Evolutionary conservation across 1,139 yeast genomes (phyloP).

Genomic region (Yamadazyma buinensis): DNA sequence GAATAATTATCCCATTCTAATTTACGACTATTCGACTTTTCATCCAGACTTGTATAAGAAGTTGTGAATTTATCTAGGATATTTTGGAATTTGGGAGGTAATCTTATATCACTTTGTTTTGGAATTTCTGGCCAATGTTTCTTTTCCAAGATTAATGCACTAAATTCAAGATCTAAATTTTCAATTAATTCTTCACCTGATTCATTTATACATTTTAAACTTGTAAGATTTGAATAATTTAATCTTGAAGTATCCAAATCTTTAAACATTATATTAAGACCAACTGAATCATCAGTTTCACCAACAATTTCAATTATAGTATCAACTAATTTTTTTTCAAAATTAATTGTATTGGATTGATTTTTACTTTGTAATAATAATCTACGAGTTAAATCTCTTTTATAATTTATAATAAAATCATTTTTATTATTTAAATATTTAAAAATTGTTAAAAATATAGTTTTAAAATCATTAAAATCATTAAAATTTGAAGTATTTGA

Average conservation of each 20-base stretch:
- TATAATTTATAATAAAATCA: slow-evolving; percentile 30
- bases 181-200: too few relatives aligned
- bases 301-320: slow-evolving; percentile 26
- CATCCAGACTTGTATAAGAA: slow-evolving; percentile 16
- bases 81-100: slow-evolving; percentile 15
- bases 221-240: slow-evolving; percentile 13
- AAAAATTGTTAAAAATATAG: slow-evolving; percentile 24
- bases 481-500: too few relatives aligned
- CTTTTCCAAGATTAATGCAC: slow-evolving; percentile 32
- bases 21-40: slow-evolving; percentile 18
- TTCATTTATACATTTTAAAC: slow-evolving; percentile 4
- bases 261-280: slow-evolving; percentile 30
- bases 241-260: slow-evolving; percentile 25
- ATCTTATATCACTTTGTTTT: slow-evolving; percentile 14
- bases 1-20: slow-evolving; percentile 30
- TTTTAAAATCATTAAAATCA: slow-evolving; percentile 17
- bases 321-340: slow-evolving; percentile 26
- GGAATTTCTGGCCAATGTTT: slow-evolving; percentile 44
- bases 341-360: slow-evolving; percentile 12
- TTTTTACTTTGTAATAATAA: slow-evolving; percentile 28
- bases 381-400: slow-evolving; percentile 36
- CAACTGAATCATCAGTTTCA: slow-evolving; percentile 30
- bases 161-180: slow-evolving; percentile 18
- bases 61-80: slow-evolving; percentile 16
- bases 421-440: slow-evolving; percentile 33